Evolutionary conservation across 768 basidiomycete genomes (phyloP).

Genomic region (Amanita polypyramis): DNA sequence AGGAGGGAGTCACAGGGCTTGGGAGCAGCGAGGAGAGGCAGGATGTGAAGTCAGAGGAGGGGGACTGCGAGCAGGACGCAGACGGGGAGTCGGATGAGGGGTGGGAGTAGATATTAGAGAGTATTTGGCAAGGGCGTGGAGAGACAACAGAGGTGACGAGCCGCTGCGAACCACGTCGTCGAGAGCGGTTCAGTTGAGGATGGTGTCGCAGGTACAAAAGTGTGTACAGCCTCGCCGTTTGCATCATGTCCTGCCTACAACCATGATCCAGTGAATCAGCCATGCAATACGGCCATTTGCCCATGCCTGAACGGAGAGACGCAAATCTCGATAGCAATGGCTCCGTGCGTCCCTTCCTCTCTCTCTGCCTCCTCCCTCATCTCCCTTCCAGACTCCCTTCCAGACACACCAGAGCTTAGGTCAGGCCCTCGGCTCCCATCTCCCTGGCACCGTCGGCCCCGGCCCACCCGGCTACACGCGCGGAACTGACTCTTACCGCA

Average conservation of each 20-base stretch:
- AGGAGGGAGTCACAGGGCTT: constrained; percentile 41
- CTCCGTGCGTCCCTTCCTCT: constrained; percentile 36
- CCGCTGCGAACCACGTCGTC: constrained; percentile 18
- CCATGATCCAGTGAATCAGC: constrained; percentile 37
- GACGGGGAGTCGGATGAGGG: constrained; percentile 15
- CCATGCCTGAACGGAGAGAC: constrained; percentile 41
- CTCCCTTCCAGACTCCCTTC: constrained; percentile 32
- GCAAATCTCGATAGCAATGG: constrained; percentile 45
- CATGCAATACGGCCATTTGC: constrained; percentile 55
- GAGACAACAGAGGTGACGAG: constrained; percentile 20
- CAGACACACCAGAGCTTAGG: constrained; percentile 49
- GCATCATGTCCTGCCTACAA: constrained; percentile 9
- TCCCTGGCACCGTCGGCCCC: constrained; percentile 29
- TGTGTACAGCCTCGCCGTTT: constrained; percentile 21
- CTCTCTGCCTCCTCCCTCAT: constrained; percentile 17
- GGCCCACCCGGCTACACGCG: constrained; percentile 14
- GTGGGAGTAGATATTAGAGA: background rate
- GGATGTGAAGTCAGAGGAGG: constrained; percentile 33
- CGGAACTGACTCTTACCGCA: constrained; percentile 22
- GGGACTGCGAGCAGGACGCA: constrained; percentile 29
- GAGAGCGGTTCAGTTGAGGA: constrained; percentile 23
- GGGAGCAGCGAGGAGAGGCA: constrained; percentile 24
- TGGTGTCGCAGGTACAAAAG: constrained; percentile 30
- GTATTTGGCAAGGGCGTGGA: constrained; percentile 16
- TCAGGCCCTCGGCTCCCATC: constrained; percentile 48